These are phyloP conservation scores for Eucalyptus sideroxylon DNA, from an alignment of 345 rosid genomes.

Conservation along the genomic window DNA sequence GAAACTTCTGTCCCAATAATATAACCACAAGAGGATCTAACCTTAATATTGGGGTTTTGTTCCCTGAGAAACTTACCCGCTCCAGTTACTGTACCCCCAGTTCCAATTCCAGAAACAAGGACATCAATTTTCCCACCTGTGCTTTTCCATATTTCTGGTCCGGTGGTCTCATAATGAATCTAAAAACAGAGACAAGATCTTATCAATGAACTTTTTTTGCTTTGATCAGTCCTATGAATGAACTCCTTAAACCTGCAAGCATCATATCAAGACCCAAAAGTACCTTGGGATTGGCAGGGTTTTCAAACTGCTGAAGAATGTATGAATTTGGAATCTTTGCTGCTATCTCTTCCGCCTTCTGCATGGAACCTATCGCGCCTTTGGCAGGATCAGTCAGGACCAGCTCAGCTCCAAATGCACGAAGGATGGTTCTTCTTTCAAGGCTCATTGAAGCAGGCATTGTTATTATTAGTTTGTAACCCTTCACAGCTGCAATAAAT, in stretches of 20 bases:
- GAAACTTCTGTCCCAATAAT: neutral
- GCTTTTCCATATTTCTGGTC: constrained; percentile 60
- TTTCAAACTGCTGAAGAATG: constrained; percentile 60
- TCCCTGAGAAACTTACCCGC: constrained; percentile 54
- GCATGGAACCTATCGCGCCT: constrained; percentile 57
- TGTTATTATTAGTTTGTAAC: constrained; percentile 55
- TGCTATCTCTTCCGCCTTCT: constrained; percentile 55
- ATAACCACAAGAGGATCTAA: neutral
- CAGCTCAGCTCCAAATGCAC: constrained; percentile 70
- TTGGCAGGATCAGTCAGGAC: constrained; percentile 60
- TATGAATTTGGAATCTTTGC: constrained; percentile 51
- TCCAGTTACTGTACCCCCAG: constrained; percentile 60
- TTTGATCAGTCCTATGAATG: neutral
- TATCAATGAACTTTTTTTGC: neutral
- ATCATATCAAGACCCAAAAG: neutral
- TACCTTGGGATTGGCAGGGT: constrained; percentile 73
- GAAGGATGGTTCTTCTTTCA: constrained; percentile 74
- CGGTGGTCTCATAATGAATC: constrained; percentile 61
- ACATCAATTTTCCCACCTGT: constrained; percentile 48
- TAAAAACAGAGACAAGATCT: neutral
- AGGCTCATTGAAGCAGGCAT: constrained; percentile 84
- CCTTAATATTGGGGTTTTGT: constrained; percentile 56
- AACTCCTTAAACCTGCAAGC: neutral
- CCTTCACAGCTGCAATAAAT: constrained; percentile 66
- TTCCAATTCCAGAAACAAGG: constrained; percentile 53